Base-by-base conservation (phyloP, 1,284 basidiomycete genomes). In the Lignosus rhinocerotis region DNA sequence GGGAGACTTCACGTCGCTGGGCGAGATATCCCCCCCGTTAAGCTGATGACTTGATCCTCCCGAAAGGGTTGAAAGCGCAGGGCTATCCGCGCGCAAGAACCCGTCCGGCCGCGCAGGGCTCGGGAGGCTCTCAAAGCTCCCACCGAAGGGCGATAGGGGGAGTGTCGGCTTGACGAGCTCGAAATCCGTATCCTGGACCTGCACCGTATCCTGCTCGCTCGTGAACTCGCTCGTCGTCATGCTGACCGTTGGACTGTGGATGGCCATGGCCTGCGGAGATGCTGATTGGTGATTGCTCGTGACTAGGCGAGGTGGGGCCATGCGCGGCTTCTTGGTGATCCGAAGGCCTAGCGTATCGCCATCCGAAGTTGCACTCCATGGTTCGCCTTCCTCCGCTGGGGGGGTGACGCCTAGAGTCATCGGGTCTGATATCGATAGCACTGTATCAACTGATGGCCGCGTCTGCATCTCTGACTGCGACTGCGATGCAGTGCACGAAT, bases 121-220 rank as follows among this genome's bases (percentile, higher is more conserved):
- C 6, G 57, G 60, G 3, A 58, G 66, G 1, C 82, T 84, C 56
- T 90, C 87, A 55, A 86, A 83, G 52, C 66, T 67, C 32, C 60
- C 66, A 6, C 72, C 71, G 39, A 83, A 76, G 0, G 78, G 74
- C 5, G 79, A 73, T 1, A 77, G 69, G 34, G 80, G 71, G 7
- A 87, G 66, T 11, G 75, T 78, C 0, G 89, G 90, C 25, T 81
- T 78, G 42, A 92, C 78, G 21, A 92, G 80, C 73, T 92, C 88
- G 65, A 92, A 92, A 67, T 92, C 90, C 77, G 86, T 87, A 65
- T 92, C 86, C 67, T 89, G 76, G 10, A 92, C 86, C 56, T 91
- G 88, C 7, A 92, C 79, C 1, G 75, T 81, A 62, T 82, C 77
- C 36, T 75, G 73, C 19, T 75, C 73, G 46, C 25, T 72, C 55